These are phyloP conservation scores for Discostella stelligeroides DNA, from an alignment of 108 stramenopile species.

Conservation along the genomic window DNA sequence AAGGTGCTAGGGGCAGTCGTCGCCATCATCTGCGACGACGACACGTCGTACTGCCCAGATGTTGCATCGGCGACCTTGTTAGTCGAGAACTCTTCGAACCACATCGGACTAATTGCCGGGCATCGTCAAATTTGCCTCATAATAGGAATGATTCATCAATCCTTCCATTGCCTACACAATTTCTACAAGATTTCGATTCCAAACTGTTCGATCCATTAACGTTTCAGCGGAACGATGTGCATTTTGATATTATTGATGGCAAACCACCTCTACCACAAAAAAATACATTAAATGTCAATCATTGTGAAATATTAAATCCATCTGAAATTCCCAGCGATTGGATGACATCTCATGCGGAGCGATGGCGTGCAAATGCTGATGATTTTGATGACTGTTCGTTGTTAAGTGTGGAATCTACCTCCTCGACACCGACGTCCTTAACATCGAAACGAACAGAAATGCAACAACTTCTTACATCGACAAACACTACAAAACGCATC, in stretches of 20 bases:
- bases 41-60: no score
- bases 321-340: constrained; percentile 37
- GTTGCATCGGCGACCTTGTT: no score
- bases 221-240: constrained; percentile 70
- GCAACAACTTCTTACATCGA: neutral
- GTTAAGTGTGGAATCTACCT: no score
- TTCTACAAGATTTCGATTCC: constrained; percentile 27
- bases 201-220: constrained; percentile 68
- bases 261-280: constrained; percentile 46
- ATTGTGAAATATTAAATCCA: constrained; percentile 45
- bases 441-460: constrained; percentile 3
- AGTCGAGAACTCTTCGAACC: no score
- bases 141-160: neutral
- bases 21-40: constrained; percentile 1
- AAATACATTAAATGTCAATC: constrained; percentile 28
- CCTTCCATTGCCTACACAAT: constrained; percentile 24
- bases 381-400: constrained; percentile 22
- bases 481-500: constrained; percentile 44
- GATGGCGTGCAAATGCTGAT: constrained; percentile 32
- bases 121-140: no score
- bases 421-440: neutral
- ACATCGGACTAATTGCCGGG: no score
- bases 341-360: constrained; percentile 41
- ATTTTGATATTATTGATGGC: constrained; percentile 56
- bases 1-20: neutral